These are phyloP conservation scores for Septoria petroselini DNA, from an alignment of 2,329 filamentous ascomycete genomes.

Conservation along the genomic window DNA sequence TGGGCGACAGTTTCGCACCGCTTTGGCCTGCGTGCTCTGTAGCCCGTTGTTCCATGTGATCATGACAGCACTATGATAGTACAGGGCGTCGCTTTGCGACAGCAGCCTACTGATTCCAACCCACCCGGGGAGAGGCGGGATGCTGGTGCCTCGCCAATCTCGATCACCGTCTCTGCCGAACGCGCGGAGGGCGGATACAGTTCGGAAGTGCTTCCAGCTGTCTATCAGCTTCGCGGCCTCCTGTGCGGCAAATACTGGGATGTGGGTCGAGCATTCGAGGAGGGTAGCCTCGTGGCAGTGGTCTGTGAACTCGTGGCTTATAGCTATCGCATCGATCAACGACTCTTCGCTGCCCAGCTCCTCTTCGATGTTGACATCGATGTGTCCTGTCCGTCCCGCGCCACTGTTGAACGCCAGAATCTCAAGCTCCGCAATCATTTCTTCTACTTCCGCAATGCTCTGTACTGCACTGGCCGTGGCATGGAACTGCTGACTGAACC, in stretches of 20 bases:
- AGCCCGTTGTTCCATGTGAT: constrained; percentile 50
- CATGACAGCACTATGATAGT: constrained; percentile 62
- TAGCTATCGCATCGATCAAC: constrained; percentile 57
- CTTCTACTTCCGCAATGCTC: constrained; percentile 56
- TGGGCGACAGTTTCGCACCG: constrained; percentile 16
- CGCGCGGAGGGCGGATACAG: constrained; percentile 51
- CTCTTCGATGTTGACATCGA: constrained; percentile 9
- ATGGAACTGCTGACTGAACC: constrained; percentile 66
- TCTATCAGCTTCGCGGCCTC: constrained; percentile 57
- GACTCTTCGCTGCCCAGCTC: constrained; percentile 27
- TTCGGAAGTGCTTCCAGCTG: constrained; percentile 59
- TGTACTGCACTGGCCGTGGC: constrained; percentile 53
- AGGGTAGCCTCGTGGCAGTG: constrained; percentile 64
- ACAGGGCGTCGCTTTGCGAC: constrained; percentile 54
- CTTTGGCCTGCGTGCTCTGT: constrained; percentile 13
- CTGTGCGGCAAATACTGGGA: constrained; percentile 59
- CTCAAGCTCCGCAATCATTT: constrained; percentile 52
- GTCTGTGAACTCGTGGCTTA: constrained; percentile 67
- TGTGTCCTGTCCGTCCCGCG: constrained; percentile 20
- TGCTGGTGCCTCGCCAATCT: constrained; percentile 49
- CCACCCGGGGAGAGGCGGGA: constrained; percentile 56
- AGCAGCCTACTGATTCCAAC: constrained; percentile 59
- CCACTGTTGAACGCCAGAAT: constrained; percentile 36
- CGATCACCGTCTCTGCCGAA: constrained; percentile 40
- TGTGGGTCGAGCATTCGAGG: constrained; percentile 51